Evolutionary conservation across 306 rosid genomes (phyloP), one percentile per base, ranked within the genome.

Genomic region (Medicago truncatula): DNA sequence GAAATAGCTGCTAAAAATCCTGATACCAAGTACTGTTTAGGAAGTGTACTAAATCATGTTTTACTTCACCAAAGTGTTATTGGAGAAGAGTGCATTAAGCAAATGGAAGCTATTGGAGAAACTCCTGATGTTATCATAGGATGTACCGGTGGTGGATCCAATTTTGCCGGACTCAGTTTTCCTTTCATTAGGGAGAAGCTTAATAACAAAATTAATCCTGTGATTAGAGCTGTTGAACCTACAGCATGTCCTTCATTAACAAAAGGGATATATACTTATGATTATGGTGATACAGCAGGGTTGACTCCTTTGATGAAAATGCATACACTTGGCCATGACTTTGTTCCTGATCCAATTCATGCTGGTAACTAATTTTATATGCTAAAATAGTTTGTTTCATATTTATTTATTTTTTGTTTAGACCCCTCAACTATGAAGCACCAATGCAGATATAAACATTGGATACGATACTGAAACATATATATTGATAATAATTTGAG

Each of bases 231-330:
- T 17, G 97, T 92, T 81, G 98, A 94, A 52, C 98, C 98, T 31
- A 0, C 90, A 59, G 97, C 96, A 7, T 92, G 97, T 60, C 98
- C 98, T 85, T 95, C 97, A n/a, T 85, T 94, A 23, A 94, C 98
- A 31, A 89, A 86, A 82, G 98, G 98, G 28, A 67, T 87, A 2
- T 94, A 92, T 70, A 25, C 90, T 7, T 92, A 94, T 70, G 98
- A 94, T 84, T 92, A 74, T 80, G 97, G 97, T 57, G 98, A 94
- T 58, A 90, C 89, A 16, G 97, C 96, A 3, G 95, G 97, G 85
- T 17, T 94, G 93, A 94, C 98, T 71, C 98, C 98, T 6, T 80
- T 94, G 81, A 92, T 94, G 98, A 94, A 94, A 86, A 92, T 92
- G 98, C 98, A 92, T 72, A 94, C 97, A 2, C 94, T 94, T 71